A percentile compares a stretch with the other conserved stretches of the same genome.
Conservation (phyloP, 208 protist species). For the Acanthamoeba divionensis region DNA sequence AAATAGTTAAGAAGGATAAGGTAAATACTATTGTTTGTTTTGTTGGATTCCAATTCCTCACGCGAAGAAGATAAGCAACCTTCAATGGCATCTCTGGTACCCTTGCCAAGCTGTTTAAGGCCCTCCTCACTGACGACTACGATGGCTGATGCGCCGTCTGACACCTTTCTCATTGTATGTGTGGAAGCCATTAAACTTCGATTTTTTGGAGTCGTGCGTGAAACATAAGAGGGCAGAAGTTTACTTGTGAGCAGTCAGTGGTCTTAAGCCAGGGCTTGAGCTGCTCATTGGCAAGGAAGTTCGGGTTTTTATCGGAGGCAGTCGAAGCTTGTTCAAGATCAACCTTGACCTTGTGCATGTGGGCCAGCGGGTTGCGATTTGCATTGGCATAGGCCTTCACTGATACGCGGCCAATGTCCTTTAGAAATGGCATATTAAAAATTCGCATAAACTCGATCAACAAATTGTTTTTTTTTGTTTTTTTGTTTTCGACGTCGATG, state of each 20-base stretch:
- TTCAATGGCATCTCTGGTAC: slow-evolving; percentile 74
- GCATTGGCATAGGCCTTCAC: slow-evolving; percentile 88
- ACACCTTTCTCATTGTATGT: too few relatives aligned
- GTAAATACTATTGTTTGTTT: background rate
- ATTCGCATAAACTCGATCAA: too few relatives aligned
- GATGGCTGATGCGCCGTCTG: slow-evolving; percentile 85
- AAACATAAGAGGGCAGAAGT: too few relatives aligned
- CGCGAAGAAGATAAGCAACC: background rate
- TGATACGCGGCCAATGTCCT: slow-evolving; percentile 85
- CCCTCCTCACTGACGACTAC: slow-evolving; percentile 85
- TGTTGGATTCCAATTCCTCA: background rate
- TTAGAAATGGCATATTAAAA: too few relatives aligned
- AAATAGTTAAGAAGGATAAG: slow-evolving; percentile 48
- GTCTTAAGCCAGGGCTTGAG: slow-evolving; percentile 85
- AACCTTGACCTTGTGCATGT: slow-evolving; percentile 82
- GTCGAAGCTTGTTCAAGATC: slow-evolving; percentile 79
- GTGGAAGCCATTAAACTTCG: too few relatives aligned
- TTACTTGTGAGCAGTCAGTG: slow-evolving; percentile 86
- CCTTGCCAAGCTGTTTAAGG: slow-evolving; percentile 83
- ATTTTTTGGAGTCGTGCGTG: too few relatives aligned
- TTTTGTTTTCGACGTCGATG: too few relatives aligned
- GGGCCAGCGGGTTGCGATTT: slow-evolving; percentile 86
- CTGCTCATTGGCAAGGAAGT: slow-evolving; percentile 85
- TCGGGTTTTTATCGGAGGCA: slow-evolving; percentile 77
- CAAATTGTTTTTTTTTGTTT: too few relatives aligned